Conservation (phyloP, 2,329 filamentous ascomycete species). For the Sporothrix schenckii region DNA sequence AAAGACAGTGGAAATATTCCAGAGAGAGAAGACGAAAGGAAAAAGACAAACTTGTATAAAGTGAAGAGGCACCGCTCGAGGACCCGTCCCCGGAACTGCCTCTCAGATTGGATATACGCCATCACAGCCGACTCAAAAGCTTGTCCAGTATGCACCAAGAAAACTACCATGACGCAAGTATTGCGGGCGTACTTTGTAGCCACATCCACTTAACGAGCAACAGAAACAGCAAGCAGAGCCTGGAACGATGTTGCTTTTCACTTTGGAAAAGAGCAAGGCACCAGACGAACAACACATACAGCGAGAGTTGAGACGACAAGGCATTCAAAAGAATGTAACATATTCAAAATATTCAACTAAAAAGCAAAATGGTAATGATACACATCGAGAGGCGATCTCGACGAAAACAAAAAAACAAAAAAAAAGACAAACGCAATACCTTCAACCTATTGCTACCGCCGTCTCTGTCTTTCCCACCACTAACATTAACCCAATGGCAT, state of each 20-base stretch:
- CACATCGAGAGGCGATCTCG: conserved; percentile 15
- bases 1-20: not conserved
- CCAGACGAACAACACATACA: not conserved
- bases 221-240: not conserved
- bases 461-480: not conserved
- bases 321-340: not conserved
- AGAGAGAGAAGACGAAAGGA: too few relatives aligned
- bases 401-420: not conserved
- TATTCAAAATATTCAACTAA: conserved; percentile 11
- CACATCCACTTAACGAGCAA: not conserved
- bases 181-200: not conserved
- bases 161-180: not conserved
- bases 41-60: not conserved
- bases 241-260: not conserved
- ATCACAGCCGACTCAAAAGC: too few relatives aligned
- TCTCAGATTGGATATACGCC: too few relatives aligned
- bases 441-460: not conserved
- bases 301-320: not conserved
- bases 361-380: conserved; percentile 1
- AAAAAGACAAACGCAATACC: not conserved
- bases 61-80: too few relatives aligned
- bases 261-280: too few relatives aligned
- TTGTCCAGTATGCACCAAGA: too few relatives aligned
- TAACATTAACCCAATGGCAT: not conserved
- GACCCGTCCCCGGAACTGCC: too few relatives aligned